Conservation (phyloP, 2,329 filamentous ascomycete species). For the Talaromyces sp. region DNA sequence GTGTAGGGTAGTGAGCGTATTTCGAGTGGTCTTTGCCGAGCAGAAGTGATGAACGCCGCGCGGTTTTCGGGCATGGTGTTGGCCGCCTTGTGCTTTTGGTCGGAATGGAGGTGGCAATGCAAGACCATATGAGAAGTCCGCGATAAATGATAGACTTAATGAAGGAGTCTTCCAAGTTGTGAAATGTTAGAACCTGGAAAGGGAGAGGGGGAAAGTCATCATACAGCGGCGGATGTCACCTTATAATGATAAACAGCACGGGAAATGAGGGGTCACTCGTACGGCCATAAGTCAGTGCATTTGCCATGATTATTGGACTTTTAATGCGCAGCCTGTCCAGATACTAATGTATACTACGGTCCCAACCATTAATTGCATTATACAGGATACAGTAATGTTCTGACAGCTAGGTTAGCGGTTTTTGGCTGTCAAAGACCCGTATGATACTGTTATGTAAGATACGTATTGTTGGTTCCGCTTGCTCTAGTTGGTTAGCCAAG, state of each 20-base stretch:
- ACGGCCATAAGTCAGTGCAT: background rate
- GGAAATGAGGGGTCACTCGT: background rate
- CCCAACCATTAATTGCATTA: no score
- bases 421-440: no score
- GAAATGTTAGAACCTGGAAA: background rate
- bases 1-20: slow-evolving; percentile 12
- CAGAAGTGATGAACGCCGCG: slow-evolving; percentile 15
- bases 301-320: background rate
- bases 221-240: background rate
- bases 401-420: no score
- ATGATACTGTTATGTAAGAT: no score
- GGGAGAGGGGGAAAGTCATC: background rate
- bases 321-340: background rate
- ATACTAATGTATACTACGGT: no score
- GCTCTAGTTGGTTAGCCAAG: no score
- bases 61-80: slow-evolving; percentile 9
- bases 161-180: background rate
- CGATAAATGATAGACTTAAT: background rate
- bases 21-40: slow-evolving; percentile 13
- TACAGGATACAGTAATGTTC: no score
- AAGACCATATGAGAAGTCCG: background rate
- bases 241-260: background rate
- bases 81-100: background rate
- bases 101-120: background rate
- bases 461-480: no score